phyloP scores from a whole-genome alignment of 441 rosid species.

The Oxalis stricta region DNA sequence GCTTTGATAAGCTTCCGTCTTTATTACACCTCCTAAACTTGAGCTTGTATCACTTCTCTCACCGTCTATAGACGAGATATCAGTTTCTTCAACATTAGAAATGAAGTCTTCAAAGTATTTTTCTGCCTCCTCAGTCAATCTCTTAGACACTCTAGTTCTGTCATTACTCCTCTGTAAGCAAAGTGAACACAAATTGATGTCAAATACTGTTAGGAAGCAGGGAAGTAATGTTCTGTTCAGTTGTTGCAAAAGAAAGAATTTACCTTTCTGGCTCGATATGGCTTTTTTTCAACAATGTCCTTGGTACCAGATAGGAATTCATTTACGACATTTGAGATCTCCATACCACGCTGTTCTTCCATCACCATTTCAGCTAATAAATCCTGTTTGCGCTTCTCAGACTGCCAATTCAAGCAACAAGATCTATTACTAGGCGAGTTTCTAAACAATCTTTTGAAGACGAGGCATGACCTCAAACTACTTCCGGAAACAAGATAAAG shows the following conservation, averaged over 20 bases:
- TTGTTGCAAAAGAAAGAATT: slow-evolving; percentile 3
- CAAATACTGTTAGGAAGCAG: neutral
- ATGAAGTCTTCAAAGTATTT: slow-evolving; percentile 80
- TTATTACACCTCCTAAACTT: slow-evolving; percentile 35
- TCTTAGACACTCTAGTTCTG: slow-evolving; percentile 53
- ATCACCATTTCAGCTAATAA: slow-evolving; percentile 48
- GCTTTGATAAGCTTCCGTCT: slow-evolving; percentile 30
- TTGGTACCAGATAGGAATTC: slow-evolving; percentile 44
- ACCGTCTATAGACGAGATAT: slow-evolving; percentile 86
- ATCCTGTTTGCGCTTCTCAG: slow-evolving; percentile 67
- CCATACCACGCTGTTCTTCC: slow-evolving; percentile 60
- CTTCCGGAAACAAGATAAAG: neutral
- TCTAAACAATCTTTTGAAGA: neutral
- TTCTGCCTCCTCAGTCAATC: slow-evolving; percentile 89
- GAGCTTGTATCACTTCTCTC: slow-evolving; percentile 91
- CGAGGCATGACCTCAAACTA: neutral
- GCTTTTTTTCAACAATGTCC: slow-evolving; percentile 27
- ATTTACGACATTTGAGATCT: slow-evolving; percentile 45
- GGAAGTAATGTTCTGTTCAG: no score
- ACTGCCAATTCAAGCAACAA: slow-evolving; percentile 30
- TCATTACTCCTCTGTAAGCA: slow-evolving; percentile 58
- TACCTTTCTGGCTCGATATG: slow-evolving; percentile 41
- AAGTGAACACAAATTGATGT: no score
- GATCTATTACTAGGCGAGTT: slow-evolving; percentile 3
- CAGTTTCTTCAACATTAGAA: slow-evolving; percentile 83